Evolutionary conservation across 805 yeast species (phyloP).

Genomic region (Cyberlindnera americana): DNA sequence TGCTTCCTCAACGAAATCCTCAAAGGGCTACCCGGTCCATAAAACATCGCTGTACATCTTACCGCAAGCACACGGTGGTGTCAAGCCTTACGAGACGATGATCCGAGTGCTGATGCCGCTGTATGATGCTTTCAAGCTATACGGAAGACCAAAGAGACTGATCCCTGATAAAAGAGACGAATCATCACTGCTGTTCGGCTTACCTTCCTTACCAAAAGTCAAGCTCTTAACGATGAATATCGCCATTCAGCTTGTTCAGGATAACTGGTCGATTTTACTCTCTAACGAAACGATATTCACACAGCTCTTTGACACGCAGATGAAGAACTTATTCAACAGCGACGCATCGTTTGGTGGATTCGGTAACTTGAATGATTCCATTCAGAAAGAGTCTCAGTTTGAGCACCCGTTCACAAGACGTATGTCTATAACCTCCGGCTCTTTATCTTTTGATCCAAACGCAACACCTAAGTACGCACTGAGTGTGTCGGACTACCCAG

Average conservation of each 20-base stretch:
- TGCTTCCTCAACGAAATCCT: conserved; percentile 10
- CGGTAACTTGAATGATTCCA: conserved; percentile 11
- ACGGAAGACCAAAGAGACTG: conserved; percentile 69
- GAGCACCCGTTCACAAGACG: conserved; percentile 16
- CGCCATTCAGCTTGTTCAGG: conserved; percentile 12
- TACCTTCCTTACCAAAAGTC: conserved; percentile 70
- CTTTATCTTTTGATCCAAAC: not conserved
- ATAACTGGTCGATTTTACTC: conserved; percentile 16
- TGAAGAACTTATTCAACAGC: conserved; percentile 5
- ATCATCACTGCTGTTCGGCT: conserved; percentile 59
- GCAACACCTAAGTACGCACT: conserved; percentile 12
- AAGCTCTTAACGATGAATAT: conserved; percentile 40
- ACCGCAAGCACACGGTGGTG: conserved; percentile 73
- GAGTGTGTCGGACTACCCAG: conserved; percentile 11
- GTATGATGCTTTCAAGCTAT: conserved; percentile 64
- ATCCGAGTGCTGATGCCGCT: conserved; percentile 65
- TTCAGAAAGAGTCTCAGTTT: conserved; percentile 1
- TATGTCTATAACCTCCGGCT: conserved; percentile 6
- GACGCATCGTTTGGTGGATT: conserved; percentile 11
- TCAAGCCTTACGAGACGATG: conserved; percentile 68
- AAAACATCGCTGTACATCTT: conserved; percentile 44
- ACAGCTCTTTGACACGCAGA: conserved; percentile 8
- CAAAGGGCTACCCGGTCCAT: conserved; percentile 8
- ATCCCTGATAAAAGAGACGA: conserved; percentile 53
- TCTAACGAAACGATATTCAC: not conserved